phyloP scores from a whole-genome alignment of 495 filamentous ascomycete species.

The Clavariopsis aquatica region DNA sequence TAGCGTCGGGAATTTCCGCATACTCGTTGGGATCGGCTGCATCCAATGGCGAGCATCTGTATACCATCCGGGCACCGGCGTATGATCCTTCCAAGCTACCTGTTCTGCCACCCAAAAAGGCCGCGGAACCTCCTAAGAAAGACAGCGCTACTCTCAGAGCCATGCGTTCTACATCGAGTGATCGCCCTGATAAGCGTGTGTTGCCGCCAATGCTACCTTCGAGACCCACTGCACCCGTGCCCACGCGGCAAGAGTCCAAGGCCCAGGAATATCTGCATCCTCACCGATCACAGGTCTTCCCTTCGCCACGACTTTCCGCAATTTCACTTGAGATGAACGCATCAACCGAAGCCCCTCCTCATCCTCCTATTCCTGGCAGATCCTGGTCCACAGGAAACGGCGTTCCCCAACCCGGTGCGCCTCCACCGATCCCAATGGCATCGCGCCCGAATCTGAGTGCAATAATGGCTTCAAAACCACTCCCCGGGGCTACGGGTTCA shows the following conservation, averaged over 20 bases:
- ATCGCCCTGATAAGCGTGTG: slow-evolving; percentile 7
- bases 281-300: slow-evolving; percentile 3
- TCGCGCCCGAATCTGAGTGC: slow-evolving; percentile 62
- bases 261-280: slow-evolving; percentile 19
- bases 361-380: slow-evolving; percentile 39
- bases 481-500: slow-evolving; percentile 33
- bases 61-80: slow-evolving; percentile 42
- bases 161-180: slow-evolving; percentile 20
- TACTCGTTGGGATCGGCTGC: slow-evolving; percentile 35
- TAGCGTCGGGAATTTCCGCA: slow-evolving; percentile 40
- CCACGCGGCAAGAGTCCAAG: slow-evolving; percentile 10
- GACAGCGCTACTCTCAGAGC: slow-evolving; percentile 24
- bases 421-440: slow-evolving; percentile 59
- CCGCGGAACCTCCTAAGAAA: slow-evolving; percentile 33
- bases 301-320: slow-evolving; percentile 38
- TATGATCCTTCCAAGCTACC: slow-evolving; percentile 46
- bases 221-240: slow-evolving; percentile 30
- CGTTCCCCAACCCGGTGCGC: slow-evolving; percentile 15
- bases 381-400: slow-evolving; percentile 5
- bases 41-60: slow-evolving; percentile 23
- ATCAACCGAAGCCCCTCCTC: slow-evolving; percentile 38
- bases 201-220: slow-evolving; percentile 29
- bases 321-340: slow-evolving; percentile 47
- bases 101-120: slow-evolving; percentile 42
- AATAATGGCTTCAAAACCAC: slow-evolving; percentile 58